A percentile compares a stretch with the other conserved stretches of the same genome.
Conservation (phyloP, 2,329 filamentous ascomycete genomes). For the Alternaria ethzedia region DNA sequence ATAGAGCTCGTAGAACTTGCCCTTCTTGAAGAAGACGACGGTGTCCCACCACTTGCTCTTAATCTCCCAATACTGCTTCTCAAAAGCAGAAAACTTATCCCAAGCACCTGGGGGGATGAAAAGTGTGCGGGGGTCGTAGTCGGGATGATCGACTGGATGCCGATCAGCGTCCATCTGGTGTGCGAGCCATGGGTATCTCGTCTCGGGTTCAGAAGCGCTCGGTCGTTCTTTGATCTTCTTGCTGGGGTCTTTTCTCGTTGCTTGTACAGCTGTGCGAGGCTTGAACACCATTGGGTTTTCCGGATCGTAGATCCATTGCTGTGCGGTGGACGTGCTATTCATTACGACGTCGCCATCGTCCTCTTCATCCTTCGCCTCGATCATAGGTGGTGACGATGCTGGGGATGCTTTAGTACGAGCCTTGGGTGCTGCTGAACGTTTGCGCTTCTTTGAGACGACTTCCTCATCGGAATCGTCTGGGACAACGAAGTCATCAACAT, state of each 20-base stretch:
- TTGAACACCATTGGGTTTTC: conserved; percentile 61
- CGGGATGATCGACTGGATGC: conserved; percentile 77
- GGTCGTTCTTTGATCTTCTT: conserved; percentile 66
- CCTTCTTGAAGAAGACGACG: conserved; percentile 99
- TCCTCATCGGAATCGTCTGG: conserved; percentile 82
- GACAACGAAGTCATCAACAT: conserved; percentile 87
- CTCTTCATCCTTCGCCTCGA: conserved; percentile 51
- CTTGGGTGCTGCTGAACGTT: conserved; percentile 69
- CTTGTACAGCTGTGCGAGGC: conserved; percentile 48
- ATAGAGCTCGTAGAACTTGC: conserved; percentile 98
- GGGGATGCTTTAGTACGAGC: conserved; percentile 57
- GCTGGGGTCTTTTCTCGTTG: conserved; percentile 41
- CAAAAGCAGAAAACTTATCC: conserved; percentile 87
- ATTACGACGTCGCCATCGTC: conserved; percentile 65
- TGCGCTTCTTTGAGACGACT: conserved; percentile 70
- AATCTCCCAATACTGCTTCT: conserved; percentile 99
- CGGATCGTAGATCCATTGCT: conserved; percentile 80
- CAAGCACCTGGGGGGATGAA: conserved; percentile 84
- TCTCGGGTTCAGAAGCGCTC: conserved; percentile 79
- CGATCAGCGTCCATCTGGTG: conserved; percentile 84
- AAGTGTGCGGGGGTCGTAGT: conserved; percentile 90
- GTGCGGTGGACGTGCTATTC: conserved; percentile 70
- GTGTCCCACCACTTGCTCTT: conserved; percentile 98
- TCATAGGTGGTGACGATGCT: conserved; percentile 54
- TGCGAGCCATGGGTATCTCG: conserved; percentile 89